Conservation (phyloP, 2,329 filamentous ascomycete species). For the Decorospora gaudefroyi region DNA sequence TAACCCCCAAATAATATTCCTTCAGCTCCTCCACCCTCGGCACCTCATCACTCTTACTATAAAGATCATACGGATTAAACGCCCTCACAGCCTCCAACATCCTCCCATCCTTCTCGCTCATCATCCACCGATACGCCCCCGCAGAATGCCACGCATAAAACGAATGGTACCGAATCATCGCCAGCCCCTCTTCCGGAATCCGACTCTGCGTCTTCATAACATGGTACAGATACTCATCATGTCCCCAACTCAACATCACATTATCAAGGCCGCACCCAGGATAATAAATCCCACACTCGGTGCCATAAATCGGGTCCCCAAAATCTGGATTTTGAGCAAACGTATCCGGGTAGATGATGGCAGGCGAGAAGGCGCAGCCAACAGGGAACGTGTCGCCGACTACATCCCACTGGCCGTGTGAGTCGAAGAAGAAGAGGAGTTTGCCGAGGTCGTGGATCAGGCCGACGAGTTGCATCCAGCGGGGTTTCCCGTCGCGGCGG, state of each 20-base stretch:
- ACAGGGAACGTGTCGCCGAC: slow-evolving; percentile 86
- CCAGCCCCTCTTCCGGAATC: slow-evolving; percentile 78
- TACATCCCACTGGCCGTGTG: slow-evolving; percentile 90
- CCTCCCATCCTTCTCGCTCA: slow-evolving; percentile 77
- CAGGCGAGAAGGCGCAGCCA: slow-evolving; percentile 72
- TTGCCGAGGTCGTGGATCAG: slow-evolving; percentile 82
- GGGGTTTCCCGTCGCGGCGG: slow-evolving; percentile 78
- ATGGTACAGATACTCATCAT: slow-evolving; percentile 86
- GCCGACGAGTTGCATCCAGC: slow-evolving; percentile 80
- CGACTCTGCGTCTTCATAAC: slow-evolving; percentile 81
- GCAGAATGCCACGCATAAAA: slow-evolving; percentile 92
- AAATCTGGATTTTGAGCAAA: slow-evolving; percentile 78
- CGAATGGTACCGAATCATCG: slow-evolving; percentile 91
- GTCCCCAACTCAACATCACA: slow-evolving; percentile 87
- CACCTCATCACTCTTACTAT: slow-evolving; percentile 85
- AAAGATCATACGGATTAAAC: slow-evolving; percentile 90
- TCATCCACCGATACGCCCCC: slow-evolving; percentile 78
- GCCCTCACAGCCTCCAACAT: slow-evolving; percentile 82
- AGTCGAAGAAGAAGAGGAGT: slow-evolving; percentile 78
- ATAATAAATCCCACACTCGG: slow-evolving; percentile 77
- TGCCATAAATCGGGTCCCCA: slow-evolving; percentile 71
- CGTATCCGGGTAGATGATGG: slow-evolving; percentile 79
- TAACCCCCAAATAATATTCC: slow-evolving; percentile 53
- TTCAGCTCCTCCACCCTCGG: slow-evolving; percentile 78
- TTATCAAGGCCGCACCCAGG: slow-evolving; percentile 82